These are phyloP conservation scores for Candida germanica DNA, from an alignment of 805 yeast species.

Conservation along the genomic window DNA sequence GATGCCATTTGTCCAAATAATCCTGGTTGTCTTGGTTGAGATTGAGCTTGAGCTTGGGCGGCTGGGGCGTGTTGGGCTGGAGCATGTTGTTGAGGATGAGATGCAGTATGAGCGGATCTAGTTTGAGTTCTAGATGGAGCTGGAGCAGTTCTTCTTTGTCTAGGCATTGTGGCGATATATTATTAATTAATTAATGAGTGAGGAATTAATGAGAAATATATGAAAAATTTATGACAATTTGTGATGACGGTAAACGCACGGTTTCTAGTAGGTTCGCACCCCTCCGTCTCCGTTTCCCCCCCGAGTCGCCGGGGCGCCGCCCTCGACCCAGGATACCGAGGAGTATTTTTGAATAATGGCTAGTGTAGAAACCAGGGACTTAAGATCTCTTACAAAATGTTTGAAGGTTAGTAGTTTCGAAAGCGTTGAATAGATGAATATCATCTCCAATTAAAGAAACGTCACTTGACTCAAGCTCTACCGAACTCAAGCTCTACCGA, in stretches of 20 bases:
- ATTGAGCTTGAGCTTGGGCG: slow-evolving; percentile 44
- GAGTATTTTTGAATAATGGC: no score
- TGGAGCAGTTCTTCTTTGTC: slow-evolving; percentile 53
- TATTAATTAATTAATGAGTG: background rate
- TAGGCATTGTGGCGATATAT: slow-evolving; percentile 33
- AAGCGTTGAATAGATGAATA: no score
- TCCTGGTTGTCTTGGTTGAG: slow-evolving; percentile 70
- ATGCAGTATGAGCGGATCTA: slow-evolving; percentile 76
- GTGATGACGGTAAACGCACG: background rate
- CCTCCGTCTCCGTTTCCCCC: background rate
- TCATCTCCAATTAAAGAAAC: no score
- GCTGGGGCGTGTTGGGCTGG: slow-evolving; percentile 35
- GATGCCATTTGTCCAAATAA: slow-evolving; percentile 96
- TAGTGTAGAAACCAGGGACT: no score
- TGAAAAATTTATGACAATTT: slow-evolving; percentile 2
- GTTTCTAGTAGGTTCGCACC: background rate
- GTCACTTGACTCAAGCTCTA: no score
- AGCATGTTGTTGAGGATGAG: slow-evolving; percentile 45
- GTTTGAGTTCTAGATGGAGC: slow-evolving; percentile 47
- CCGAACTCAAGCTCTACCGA: no score
- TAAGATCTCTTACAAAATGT: no score
- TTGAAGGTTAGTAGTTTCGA: no score
- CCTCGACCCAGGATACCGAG: background rate
- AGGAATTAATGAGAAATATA: slow-evolving; percentile 1
- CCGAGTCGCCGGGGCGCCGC: background rate